Evolutionary conservation across 257 asterid species (phyloP), one percentile per base, ranked within the genome.

Genomic region (Ballota nigra): DNA sequence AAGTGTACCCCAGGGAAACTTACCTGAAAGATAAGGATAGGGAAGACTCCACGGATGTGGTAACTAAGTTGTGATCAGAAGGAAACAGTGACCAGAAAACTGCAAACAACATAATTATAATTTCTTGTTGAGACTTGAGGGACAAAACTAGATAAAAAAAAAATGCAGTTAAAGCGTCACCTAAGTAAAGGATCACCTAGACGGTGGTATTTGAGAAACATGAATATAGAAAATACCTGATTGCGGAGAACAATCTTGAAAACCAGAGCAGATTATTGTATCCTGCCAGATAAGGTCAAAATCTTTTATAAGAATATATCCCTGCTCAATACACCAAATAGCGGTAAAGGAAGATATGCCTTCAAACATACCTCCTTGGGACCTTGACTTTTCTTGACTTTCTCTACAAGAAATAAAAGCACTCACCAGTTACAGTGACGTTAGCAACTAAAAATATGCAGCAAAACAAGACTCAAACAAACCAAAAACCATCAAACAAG

Each of bases 61-160:
- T 77, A 9, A 78, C 75, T 56, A 78, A 80, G 36, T 80, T 72
- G 78, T 80, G 90, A 70, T 88, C 82, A 40, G 86, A 70, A 55
- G 96, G 96, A 79, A 90, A 81, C 56, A 90, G 88, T n/a, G 96
- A 86, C 97, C 97, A 90, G 66, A 92, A 86, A 71, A 84, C 97
- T 92, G 95, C 59, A 79, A 75, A 58, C 13, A 68, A 43, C 61
- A 22, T 19, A 18, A 4, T 51, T 60, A 23, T 10, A 22, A 23
- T 18, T 47, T 63, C 28, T 40, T 53, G 16, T 58, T n/a, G 43
- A n/a, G n/a, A n/a, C n/a, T n/a, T n/a, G n/a, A 23, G 52, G 26
- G 34, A 36, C 15, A 18, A 11, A 3, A 8, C 28, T 51, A 20
- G 15, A 11, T 12, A 58, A 67, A n/a, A n/a, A n/a, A n/a, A n/a